These are phyloP conservation scores for Betula pendula DNA, from an alignment of 306 rosid species.

Conservation along the genomic window DNA sequence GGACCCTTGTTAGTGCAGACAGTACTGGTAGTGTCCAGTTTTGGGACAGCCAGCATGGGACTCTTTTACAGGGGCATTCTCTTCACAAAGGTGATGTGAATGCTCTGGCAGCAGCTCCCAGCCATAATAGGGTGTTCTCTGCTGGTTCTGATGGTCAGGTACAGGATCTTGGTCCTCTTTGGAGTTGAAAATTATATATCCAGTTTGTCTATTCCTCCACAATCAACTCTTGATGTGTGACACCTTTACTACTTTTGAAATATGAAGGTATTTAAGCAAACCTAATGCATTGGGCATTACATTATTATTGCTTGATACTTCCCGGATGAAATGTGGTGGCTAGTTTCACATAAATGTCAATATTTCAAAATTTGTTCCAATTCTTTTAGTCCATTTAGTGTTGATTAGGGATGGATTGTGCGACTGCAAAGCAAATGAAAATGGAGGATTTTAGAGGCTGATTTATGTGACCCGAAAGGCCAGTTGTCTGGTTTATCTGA, in stretches of 20 bases:
- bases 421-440: not conserved
- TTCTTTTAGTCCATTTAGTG: not conserved
- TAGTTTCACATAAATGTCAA: not conserved
- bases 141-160: conserved; percentile 99
- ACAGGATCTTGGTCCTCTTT: not conserved
- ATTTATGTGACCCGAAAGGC: not conserved
- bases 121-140: conserved; percentile 79
- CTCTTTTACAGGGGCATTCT: conserved; percentile 76
- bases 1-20: conserved; percentile 96
- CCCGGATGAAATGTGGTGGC: not conserved
- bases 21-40: conserved; percentile 96
- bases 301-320: not conserved
- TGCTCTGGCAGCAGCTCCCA: conserved; percentile 83
- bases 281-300: not conserved
- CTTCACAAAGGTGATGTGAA: conserved; percentile 85
- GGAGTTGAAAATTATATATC: conserved; percentile 8
- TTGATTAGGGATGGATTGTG: not conserved
- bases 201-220: not conserved
- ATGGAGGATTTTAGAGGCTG: not conserved
- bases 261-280: not conserved
- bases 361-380: not conserved
- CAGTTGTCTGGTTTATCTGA: not conserved
- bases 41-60: conserved; percentile 86
- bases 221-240: not conserved
- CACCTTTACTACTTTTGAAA: not conserved